These are phyloP conservation scores for Bathelium albidoporum DNA, from an alignment of 495 filamentous ascomycete species.

Conservation along the genomic window DNA sequence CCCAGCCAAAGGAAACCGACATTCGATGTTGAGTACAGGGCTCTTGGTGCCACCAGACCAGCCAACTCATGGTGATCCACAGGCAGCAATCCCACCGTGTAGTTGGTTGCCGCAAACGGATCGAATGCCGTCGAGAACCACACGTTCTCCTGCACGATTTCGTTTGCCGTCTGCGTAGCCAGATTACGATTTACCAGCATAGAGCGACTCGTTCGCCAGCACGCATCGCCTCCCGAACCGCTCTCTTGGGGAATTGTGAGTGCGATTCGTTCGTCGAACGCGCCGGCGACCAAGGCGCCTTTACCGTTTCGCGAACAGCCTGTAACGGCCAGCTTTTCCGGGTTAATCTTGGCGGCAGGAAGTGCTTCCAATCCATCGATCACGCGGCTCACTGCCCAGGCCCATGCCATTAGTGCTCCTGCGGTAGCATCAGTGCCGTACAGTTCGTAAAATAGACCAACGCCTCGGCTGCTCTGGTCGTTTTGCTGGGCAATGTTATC, in stretches of 20 bases:
- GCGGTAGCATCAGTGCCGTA: conserved; percentile 34
- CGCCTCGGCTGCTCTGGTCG: conserved; percentile 22
- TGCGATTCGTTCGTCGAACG: conserved; percentile 37
- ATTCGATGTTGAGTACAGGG: conserved; percentile 13
- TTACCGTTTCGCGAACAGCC: conserved; percentile 45
- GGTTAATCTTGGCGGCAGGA: conserved; percentile 32
- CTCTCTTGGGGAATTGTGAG: conserved; percentile 42
- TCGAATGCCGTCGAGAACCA: conserved; percentile 38
- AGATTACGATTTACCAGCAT: conserved; percentile 33
- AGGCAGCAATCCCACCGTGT: conserved; percentile 19
- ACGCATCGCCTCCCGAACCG: conserved; percentile 39
- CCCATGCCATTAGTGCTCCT: conserved; percentile 37
- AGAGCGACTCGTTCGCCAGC: conserved; percentile 36
- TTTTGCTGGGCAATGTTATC: conserved; percentile 32
- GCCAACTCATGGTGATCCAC: conserved; percentile 18
- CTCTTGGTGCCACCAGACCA: conserved; percentile 17
- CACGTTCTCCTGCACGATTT: conserved; percentile 39
- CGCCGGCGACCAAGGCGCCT: conserved; percentile 40
- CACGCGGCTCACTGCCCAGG: conserved; percentile 40
- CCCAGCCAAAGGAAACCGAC: conserved; percentile 15
- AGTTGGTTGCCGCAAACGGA: conserved; percentile 18
- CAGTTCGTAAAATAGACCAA: conserved; percentile 39
- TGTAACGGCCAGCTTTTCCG: conserved; percentile 32
- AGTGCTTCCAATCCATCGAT: conserved; percentile 37
- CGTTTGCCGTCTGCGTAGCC: conserved; percentile 31